A percentile compares a stretch with the other conserved stretches of the same genome.
Evolutionary conservation across 441 rosid genomes (phyloP).

Genomic region (Raphanus hybrid): DNA sequence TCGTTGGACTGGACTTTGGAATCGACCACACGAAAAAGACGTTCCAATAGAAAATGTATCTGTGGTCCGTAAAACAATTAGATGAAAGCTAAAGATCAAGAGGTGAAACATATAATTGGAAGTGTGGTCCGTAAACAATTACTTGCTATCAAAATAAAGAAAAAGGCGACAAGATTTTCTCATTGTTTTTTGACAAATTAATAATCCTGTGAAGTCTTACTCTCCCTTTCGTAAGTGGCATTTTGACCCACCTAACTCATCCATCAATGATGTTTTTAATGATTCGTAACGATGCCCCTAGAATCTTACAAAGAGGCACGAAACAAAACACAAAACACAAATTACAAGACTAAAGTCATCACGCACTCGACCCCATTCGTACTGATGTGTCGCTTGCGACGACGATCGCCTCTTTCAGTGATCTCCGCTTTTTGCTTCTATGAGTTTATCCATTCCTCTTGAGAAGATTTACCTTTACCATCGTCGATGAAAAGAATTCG

Average conservation of each 20-base stretch:
- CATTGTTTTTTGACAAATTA: neutral
- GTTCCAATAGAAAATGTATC: neutral
- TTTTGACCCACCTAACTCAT: too few species aligned
- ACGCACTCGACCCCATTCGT: too few species aligned
- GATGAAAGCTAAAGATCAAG: neutral
- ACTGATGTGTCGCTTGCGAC: too few species aligned
- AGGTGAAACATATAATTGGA: neutral
- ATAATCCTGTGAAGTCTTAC: neutral
- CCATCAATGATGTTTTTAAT: too few species aligned
- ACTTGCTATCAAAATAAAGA: too few species aligned
- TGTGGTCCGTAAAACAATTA: slow-evolving; percentile 2
- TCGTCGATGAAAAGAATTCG: too few species aligned
- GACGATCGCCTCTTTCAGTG: too few species aligned
- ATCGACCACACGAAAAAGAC: neutral
- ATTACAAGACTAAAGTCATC: too few species aligned
- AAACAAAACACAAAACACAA: too few species aligned
- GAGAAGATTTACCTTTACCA: too few species aligned
- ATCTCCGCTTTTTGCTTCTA: neutral
- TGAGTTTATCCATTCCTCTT: neutral
- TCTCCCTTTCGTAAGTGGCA: neutral
- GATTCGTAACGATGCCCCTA: too few species aligned
- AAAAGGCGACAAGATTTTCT: neutral
- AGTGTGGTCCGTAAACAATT: neutral
- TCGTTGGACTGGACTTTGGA: neutral
- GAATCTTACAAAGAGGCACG: too few species aligned